phyloP scores from a whole-genome alignment of 106 monocot genomes.

The Dactylorhiza incarnata region DNA sequence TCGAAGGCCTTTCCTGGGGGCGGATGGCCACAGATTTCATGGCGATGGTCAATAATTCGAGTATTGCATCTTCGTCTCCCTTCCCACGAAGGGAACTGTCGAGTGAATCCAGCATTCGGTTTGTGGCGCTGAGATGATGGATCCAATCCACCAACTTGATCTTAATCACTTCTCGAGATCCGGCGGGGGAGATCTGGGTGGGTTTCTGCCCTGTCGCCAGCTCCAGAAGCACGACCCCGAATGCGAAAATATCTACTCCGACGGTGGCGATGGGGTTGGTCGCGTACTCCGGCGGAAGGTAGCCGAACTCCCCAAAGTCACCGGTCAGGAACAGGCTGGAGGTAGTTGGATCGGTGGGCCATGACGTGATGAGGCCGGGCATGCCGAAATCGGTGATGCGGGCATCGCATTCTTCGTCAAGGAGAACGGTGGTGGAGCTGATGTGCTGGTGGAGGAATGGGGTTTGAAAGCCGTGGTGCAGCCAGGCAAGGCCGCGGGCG shows the following conservation, averaged over 20 bases:
- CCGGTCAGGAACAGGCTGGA: conserved; percentile 43
- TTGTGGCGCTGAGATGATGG: conserved; percentile 26
- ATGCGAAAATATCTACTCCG: conserved; percentile 64
- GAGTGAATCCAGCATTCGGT: conserved; percentile 38
- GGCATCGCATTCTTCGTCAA: conserved; percentile 67
- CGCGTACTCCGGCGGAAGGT: conserved; percentile 59
- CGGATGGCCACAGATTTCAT: conserved; percentile 36
- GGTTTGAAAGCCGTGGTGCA: conserved; percentile 68
- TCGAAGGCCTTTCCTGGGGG: conserved; percentile 62
- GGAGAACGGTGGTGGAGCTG: conserved; percentile 48
- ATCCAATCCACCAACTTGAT: conserved; percentile 86
- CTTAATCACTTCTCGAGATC: no score
- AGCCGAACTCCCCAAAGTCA: conserved; percentile 65
- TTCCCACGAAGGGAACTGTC: conserved; percentile 36
- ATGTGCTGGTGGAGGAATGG: conserved; percentile 51
- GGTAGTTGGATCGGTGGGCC: conserved; percentile 5
- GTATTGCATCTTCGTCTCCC: conserved; percentile 48
- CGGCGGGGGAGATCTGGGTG: conserved; percentile 22
- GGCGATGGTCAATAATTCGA: conserved; percentile 56
- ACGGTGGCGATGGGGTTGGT: conserved; percentile 40
- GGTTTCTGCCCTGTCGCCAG: conserved; percentile 76
- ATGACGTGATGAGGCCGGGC: conserved; percentile 23
- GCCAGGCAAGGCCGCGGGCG: no score
- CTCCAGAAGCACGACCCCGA: conserved; percentile 70
- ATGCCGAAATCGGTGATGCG: conserved; percentile 62